Conservation (phyloP, 2,329 filamentous ascomycete species). For the Lasiodiplodia theobromae region DNA sequence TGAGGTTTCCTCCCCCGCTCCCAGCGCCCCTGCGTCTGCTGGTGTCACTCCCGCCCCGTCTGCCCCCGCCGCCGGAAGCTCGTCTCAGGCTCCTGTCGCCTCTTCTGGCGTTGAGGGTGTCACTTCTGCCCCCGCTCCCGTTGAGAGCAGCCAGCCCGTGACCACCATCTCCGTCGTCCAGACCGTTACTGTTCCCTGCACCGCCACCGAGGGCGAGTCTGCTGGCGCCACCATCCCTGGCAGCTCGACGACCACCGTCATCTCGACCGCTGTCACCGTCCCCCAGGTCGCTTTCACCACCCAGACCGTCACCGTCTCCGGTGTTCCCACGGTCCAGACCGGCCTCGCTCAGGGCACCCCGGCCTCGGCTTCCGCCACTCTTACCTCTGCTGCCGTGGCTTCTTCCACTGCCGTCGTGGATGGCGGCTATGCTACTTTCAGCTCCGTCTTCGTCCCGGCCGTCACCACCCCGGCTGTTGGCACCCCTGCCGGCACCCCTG, state of each 20-base stretch:
- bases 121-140: conserved; percentile 18
- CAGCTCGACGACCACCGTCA: conserved; percentile 40
- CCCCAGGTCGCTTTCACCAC: conserved; percentile 56
- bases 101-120: conserved; percentile 4
- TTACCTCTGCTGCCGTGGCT: conserved; percentile 15
- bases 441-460: conserved; percentile 36
- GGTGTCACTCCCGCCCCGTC: conserved; percentile 33
- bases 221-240: conserved; percentile 40
- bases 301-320: conserved; percentile 40
- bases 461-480: conserved; percentile 34
- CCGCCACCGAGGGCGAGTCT: conserved; percentile 42
- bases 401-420: conserved; percentile 1
- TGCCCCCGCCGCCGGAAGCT: conserved; percentile 11
- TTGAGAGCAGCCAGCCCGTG: conserved; percentile 32
- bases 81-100: background rate
- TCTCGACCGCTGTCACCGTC: conserved; percentile 53
- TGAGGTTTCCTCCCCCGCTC: background rate
- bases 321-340: conserved; percentile 41
- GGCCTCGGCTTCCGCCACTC: conserved; percentile 39
- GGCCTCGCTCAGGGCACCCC: conserved; percentile 45
- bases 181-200: conserved; percentile 45
- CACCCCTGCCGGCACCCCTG: conserved; percentile 37
- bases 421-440: conserved; percentile 34
- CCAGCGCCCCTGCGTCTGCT: conserved; percentile 32
- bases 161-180: conserved; percentile 54